Evolutionary conservation across 306 rosid genomes (phyloP).

Genomic region (Calophaca sinica): DNA sequence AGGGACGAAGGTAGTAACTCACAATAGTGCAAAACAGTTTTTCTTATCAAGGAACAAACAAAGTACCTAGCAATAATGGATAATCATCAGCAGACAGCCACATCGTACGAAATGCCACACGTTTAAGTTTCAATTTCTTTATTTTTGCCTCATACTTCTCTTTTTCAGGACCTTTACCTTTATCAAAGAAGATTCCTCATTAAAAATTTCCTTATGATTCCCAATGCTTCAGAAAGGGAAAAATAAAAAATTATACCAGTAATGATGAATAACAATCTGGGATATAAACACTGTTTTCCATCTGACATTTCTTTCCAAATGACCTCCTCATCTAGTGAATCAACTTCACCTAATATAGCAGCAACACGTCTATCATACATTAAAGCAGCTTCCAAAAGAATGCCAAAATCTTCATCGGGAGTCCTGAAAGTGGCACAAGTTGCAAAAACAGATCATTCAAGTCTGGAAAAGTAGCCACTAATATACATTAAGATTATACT

Average conservation of each 20-base stretch:
- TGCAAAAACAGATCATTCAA: constrained; percentile 31
- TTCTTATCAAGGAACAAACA: constrained; percentile 36
- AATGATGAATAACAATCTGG: constrained; percentile 86
- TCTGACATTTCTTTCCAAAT: constrained; percentile 74
- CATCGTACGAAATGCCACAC: constrained; percentile 95
- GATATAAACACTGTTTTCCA: constrained; percentile 76
- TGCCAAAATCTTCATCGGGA: constrained; percentile 89
- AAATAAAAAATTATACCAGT: constrained; percentile 60
- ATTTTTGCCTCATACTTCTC: constrained; percentile 84
- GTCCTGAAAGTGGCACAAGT: constrained; percentile 65
- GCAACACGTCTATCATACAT: constrained; percentile 99
- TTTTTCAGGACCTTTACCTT: constrained; percentile 96
- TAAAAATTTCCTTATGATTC: constrained; percentile 32
- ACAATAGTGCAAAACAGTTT: constrained; percentile 6
- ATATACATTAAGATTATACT: constrained; percentile 11
- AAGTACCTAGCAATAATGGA: constrained; percentile 83
- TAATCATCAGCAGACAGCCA: constrained; percentile 98
- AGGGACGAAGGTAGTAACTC: too few species aligned
- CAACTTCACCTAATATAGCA: constrained; percentile 83
- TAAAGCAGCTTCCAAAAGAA: constrained; percentile 96
- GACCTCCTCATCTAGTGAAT: constrained; percentile 75
- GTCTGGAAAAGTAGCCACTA: constrained; percentile 25
- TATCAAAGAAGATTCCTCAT: constrained; percentile 37
- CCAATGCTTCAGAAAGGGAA: background rate
- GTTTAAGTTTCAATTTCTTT: constrained; percentile 78